Conservation (phyloP, 345 rosid genomes). For the Balakata baccata region DNA sequence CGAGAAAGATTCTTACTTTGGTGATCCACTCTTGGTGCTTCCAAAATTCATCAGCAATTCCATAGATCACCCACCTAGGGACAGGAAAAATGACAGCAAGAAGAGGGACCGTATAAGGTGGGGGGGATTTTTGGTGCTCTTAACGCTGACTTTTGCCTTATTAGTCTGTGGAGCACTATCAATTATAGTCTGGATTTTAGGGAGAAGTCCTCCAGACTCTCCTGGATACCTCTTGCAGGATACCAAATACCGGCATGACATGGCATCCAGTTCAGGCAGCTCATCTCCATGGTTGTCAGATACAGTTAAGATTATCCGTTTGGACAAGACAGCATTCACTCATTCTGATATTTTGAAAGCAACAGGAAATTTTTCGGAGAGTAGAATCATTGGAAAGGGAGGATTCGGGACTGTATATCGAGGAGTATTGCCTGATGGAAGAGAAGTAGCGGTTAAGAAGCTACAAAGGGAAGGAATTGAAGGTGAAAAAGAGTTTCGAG, state of each 20-base stretch:
- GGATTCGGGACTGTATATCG: conserved; percentile 82
- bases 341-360: conserved; percentile 79
- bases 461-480: conserved; percentile 77
- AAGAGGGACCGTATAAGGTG: conserved; percentile 30
- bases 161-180: conserved; percentile 47
- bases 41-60: conserved; percentile 46
- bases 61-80: conserved; percentile 5
- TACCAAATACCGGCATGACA: conserved; percentile 45
- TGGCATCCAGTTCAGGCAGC: conserved; percentile 54
- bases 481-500: conserved; percentile 80
- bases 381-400: conserved; percentile 76
- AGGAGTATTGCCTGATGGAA: conserved; percentile 75
- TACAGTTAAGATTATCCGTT: conserved; percentile 63
- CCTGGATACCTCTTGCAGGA: conserved; percentile 49
- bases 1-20: conserved; percentile 68
- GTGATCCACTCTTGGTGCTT: conserved; percentile 59
- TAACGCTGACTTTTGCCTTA: conserved; percentile 37
- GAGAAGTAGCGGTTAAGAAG: conserved; percentile 88
- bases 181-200: conserved; percentile 37
- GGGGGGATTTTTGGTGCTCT: conserved; percentile 33
- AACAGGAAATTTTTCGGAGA: conserved; percentile 66
- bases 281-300: conserved; percentile 80
- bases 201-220: conserved; percentile 36
- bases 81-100: neutral
- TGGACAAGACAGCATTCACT: conserved; percentile 77